These are phyloP conservation scores for Metschnikowia kofuensis DNA, from an alignment of 805 yeast species.

Conservation along the genomic window DNA sequence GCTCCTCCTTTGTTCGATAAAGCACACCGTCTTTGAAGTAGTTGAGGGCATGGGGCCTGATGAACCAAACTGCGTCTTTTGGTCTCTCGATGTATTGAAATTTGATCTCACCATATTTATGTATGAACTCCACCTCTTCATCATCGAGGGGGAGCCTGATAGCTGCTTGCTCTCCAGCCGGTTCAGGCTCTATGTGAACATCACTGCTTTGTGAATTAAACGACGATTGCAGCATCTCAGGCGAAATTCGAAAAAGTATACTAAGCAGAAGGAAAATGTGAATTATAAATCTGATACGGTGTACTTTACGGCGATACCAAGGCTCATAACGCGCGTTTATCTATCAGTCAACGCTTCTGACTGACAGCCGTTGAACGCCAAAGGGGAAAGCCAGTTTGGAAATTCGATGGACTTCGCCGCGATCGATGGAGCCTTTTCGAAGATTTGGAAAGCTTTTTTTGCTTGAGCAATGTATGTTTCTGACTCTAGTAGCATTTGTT, in stretches of 20 bases:
- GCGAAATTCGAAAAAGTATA: not conserved
- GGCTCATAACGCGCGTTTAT: not conserved
- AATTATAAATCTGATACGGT: not conserved
- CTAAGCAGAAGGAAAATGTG: not conserved
- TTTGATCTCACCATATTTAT: slow-evolving; percentile 48
- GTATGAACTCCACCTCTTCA: slow-evolving; percentile 42
- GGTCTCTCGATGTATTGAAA: slow-evolving; percentile 48
- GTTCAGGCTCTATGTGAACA: not conserved
- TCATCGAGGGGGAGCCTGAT: slow-evolving; percentile 15
- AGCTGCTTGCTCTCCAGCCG: not conserved
- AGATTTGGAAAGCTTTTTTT: no score
- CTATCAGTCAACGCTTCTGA: no score
- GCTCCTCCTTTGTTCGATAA: slow-evolving; percentile 53
- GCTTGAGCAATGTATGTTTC: no score
- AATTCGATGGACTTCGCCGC: not conserved
- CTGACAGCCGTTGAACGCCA: no score
- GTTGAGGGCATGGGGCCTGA: slow-evolving; percentile 57
- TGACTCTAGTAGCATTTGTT: no score
- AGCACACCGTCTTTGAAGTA: slow-evolving; percentile 57
- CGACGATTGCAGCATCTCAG: not conserved
- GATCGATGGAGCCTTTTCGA: no score
- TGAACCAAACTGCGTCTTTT: slow-evolving; percentile 36
- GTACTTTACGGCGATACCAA: not conserved
- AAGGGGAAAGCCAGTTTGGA: no score
- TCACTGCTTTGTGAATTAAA: not conserved